phyloP scores from a whole-genome alignment of 2,329 filamentous ascomycete genomes.

The Scopulariopsis brevicaulis region DNA sequence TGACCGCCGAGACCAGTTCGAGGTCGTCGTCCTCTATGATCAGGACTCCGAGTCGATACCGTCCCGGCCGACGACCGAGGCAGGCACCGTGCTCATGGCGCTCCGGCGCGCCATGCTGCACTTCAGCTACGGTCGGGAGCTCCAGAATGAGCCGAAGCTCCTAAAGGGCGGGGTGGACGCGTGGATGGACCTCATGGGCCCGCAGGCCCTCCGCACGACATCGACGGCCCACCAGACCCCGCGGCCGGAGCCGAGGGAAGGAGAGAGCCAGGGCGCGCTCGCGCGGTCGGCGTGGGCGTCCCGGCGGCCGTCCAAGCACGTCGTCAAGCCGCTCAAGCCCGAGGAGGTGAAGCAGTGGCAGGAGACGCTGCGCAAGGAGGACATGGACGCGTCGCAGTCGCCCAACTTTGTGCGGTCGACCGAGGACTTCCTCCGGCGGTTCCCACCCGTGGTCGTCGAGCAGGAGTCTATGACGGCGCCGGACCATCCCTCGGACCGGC shows the following conservation, averaged over 20 bases:
- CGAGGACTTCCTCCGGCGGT: slow-evolving; percentile 76
- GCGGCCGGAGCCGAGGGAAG: background rate
- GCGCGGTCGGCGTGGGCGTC: background rate
- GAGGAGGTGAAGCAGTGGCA: slow-evolving; percentile 78
- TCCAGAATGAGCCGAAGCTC: slow-evolving; percentile 64
- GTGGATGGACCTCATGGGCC: slow-evolving; percentile 76
- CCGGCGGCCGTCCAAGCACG: slow-evolving; percentile 29
- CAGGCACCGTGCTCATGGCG: slow-evolving; percentile 21
- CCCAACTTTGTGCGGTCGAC: slow-evolving; percentile 54
- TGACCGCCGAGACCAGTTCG: slow-evolving; percentile 60
- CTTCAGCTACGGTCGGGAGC: slow-evolving; percentile 68
- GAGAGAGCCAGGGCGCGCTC: background rate
- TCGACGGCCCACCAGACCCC: background rate
- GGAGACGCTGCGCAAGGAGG: slow-evolving; percentile 59
- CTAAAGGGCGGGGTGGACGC: slow-evolving; percentile 74
- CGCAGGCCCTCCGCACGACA: slow-evolving; percentile 35
- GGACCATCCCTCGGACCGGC: slow-evolving; percentile 3
- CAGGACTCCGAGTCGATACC: slow-evolving; percentile 47
- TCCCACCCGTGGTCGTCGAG: slow-evolving; percentile 56
- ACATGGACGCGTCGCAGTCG: slow-evolving; percentile 34
- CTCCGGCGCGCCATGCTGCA: slow-evolving; percentile 72
- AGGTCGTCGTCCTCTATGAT: slow-evolving; percentile 88
- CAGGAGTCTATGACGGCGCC: slow-evolving; percentile 48
- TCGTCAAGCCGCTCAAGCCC: slow-evolving; percentile 58
- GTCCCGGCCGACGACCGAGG: slow-evolving; percentile 2